Evolutionary conservation across 495 filamentous ascomycete species (phyloP), one percentile per base, ranked within the genome.

Genomic region (Podospora tetraspora): DNA sequence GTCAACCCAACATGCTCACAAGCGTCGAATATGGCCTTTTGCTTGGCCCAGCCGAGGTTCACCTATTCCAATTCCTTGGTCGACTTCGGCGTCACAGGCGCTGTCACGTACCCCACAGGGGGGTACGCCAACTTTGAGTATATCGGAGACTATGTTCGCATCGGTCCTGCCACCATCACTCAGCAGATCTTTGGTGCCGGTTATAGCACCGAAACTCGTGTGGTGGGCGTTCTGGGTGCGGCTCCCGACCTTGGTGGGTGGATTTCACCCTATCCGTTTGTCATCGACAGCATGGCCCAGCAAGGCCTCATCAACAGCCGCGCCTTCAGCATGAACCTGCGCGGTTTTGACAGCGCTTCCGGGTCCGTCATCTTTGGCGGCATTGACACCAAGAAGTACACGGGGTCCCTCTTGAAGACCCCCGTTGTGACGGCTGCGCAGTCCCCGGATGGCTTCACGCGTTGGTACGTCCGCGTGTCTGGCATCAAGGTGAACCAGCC

Each of bases 351-450:
- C n/a, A 69, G 64, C 56, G 79, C 92, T 65, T 73, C 68, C 21
- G 80, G 80, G 32, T 76, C 71, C 52, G 79, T 84, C 57, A 72
- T 97, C 19, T 99, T 97, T 70, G 95, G 95, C 22, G 95, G 95
- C 27, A 89, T 99, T 61, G 90, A 99, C 74, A 92, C 89, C 1
- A 87, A 84, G 24, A 97, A 96, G 76, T 99, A 89, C 76, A 78
- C 77, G 24, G 95, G 93, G 23, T 73, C 84, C 7, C 87, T 99
- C 69, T 75, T 70, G 57, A 80, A 78, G 62, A 72, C 79, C 5
- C 78, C 79, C 37, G 76, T 77, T 11, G 74, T 80, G 37, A 77
- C 76, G 8, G 68, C 67, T 11, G 32, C 61, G 1, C 52, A 72
- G 66, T 65, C 69, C 0, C 71, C 73, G 24, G 71, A 75, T 59